A percentile compares a stretch with the other conserved stretches of the same genome.
Evolutionary conservation across 495 filamentous ascomycete genomes (phyloP).

Genomic region (Darksidea phi): DNA sequence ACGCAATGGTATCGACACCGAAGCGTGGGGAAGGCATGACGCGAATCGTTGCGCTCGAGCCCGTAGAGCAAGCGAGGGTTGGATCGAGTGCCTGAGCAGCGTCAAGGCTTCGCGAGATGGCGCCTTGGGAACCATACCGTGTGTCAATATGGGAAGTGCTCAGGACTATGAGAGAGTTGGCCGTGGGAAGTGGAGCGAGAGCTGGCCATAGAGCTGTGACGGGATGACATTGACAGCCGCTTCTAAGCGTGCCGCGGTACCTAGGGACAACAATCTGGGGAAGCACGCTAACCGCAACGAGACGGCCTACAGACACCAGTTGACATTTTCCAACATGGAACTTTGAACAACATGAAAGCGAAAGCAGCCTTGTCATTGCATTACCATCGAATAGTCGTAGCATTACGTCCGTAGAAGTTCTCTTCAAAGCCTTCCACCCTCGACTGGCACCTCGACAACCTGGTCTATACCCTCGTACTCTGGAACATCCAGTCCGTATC

Average conservation of each 20-base stretch:
- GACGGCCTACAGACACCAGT: no score
- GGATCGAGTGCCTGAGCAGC: slow-evolving; percentile 17
- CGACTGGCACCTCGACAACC: slow-evolving; percentile 64
- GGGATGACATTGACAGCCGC: background rate
- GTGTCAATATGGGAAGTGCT: background rate
- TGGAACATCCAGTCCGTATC: slow-evolving; percentile 82
- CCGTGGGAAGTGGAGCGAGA: no score
- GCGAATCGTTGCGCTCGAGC: background rate
- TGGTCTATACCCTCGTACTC: slow-evolving; percentile 87
- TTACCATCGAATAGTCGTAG: no score
- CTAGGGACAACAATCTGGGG: background rate
- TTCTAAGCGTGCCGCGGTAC: background rate
- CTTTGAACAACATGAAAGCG: no score
- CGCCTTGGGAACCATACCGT: slow-evolving; percentile 13
- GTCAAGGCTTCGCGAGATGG: slow-evolving; percentile 27
- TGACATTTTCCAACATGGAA: no score
- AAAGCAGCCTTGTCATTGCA: no score
- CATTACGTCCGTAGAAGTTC: no score
- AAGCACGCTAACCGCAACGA: no score
- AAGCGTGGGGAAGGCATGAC: background rate
- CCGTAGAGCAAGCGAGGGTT: background rate
- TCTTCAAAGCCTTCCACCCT: background rate
- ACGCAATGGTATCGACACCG: slow-evolving; percentile 9
- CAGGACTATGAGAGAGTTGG: no score
- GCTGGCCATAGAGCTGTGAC: no score